Percentiles rank a stretch among this genome's conserved stretches.
phyloP scores from a whole-genome alignment of 1,139 yeast species.

The Yamadazyma friedrichii region DNA sequence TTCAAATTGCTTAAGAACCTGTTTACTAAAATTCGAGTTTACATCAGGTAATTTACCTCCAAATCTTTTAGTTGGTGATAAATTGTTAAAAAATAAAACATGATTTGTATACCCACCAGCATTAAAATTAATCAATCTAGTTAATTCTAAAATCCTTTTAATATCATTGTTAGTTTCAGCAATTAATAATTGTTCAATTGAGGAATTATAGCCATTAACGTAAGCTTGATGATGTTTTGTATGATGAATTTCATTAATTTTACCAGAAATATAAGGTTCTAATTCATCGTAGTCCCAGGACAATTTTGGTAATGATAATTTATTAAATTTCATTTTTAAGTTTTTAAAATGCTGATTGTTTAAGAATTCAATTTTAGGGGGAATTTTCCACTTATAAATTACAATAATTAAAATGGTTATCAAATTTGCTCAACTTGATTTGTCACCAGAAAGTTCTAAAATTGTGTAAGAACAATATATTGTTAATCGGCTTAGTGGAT shows the following conservation, averaged over 20 bases:
- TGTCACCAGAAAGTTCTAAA: too few relatives aligned
- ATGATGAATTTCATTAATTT: constrained; percentile 89
- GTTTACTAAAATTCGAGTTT: constrained; percentile 56
- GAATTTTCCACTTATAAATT: too few relatives aligned
- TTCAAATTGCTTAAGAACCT: constrained; percentile 70
- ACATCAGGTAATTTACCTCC: constrained; percentile 88
- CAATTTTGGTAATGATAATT: constrained; percentile 79
- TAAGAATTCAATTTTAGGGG: too few relatives aligned
- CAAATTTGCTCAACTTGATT: too few relatives aligned
- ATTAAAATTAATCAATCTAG: constrained; percentile 84
- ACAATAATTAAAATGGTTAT: too few relatives aligned
- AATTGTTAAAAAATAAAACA: constrained; percentile 84
- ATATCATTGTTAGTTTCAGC: constrained; percentile 67
- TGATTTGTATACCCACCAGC: constrained; percentile 95
- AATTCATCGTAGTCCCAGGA: constrained; percentile 86
- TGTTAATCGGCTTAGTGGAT: too few relatives aligned
- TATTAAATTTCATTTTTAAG: constrained; percentile 16
- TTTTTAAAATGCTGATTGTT: too few relatives aligned
- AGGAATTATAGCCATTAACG: constrained; percentile 83
- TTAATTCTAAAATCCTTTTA: constrained; percentile 67
- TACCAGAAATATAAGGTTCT: constrained; percentile 87
- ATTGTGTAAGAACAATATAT: too few relatives aligned
- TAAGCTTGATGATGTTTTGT: constrained; percentile 94
- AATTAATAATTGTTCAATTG: constrained; percentile 74
- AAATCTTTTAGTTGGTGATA: constrained; percentile 69